Conservation (phyloP, 441 rosid genomes). For the Geranium incanum region DNA sequence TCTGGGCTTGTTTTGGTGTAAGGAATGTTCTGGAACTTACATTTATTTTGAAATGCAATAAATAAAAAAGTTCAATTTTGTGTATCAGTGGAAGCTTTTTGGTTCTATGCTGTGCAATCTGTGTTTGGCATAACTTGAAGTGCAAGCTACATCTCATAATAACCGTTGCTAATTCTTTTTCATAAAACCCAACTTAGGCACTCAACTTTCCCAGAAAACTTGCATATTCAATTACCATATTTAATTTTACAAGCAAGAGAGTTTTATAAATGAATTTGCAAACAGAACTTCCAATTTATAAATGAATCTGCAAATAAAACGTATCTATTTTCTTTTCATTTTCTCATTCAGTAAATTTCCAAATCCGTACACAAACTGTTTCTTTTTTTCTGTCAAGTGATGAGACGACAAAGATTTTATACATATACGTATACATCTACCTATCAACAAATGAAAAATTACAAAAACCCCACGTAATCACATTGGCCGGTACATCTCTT, state of each 20-base stretch:
- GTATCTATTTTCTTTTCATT: neutral
- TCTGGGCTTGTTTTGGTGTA: neutral
- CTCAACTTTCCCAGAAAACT: too few species aligned
- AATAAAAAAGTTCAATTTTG: neutral
- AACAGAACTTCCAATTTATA: neutral
- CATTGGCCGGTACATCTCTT: conserved; percentile 50
- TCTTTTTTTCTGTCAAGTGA: neutral
- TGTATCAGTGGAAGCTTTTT: neutral
- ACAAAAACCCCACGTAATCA: conserved; percentile 35
- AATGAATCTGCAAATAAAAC: neutral
- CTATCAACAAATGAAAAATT: neutral
- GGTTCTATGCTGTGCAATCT: neutral
- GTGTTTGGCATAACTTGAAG: neutral
- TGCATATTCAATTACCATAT: too few species aligned
- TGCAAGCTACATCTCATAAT: neutral
- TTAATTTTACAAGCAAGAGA: too few species aligned
- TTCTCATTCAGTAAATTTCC: neutral
- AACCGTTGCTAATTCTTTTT: too few species aligned
- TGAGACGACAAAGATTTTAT: neutral
- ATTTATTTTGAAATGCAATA: neutral
- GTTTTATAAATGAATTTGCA: too few species aligned
- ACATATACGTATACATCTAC: neutral
- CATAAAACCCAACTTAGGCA: too few species aligned
- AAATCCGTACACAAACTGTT: neutral
- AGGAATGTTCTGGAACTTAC: neutral